Evolutionary conservation across 2,329 filamentous ascomycete species (phyloP).

Genomic region (Apiospora malaysiana): DNA sequence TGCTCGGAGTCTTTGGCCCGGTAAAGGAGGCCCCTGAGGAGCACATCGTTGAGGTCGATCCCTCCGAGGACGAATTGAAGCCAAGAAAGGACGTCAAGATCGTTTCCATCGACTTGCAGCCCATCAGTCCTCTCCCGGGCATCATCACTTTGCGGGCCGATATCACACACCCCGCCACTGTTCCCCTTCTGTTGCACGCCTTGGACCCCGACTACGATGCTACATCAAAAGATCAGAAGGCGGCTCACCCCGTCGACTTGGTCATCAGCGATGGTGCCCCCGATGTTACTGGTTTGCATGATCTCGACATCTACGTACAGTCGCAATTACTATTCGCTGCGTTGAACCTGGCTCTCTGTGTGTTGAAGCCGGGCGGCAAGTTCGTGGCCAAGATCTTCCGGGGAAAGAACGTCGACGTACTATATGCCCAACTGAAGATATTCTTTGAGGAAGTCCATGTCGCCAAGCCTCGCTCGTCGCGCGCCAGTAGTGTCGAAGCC

Average conservation of each 20-base stretch:
- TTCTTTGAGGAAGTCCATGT: conserved; percentile 89
- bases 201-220: conserved; percentile 75
- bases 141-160: conserved; percentile 93
- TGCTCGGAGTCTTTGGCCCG: conserved; percentile 58
- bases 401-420: conserved; percentile 90
- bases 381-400: conserved; percentile 99
- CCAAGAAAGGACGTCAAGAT: conserved; percentile 82
- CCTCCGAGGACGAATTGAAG: conserved; percentile 37
- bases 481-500: conserved; percentile 95
- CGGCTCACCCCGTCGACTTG: conserved; percentile 83
- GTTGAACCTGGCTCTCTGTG: conserved; percentile 89
- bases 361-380: conserved; percentile 89
- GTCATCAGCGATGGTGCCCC: conserved; percentile 95
- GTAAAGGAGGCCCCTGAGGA: conserved; percentile 32
- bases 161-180: conserved; percentile 95
- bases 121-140: conserved; percentile 90
- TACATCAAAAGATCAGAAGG: conserved; percentile 52
- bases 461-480: conserved; percentile 90
- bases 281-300: conserved; percentile 94
- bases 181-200: conserved; percentile 84
- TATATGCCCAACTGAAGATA: conserved; percentile 91
- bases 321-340: conserved; percentile 94
- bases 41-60: conserved; percentile 27
- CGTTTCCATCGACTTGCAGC: conserved; percentile 93
- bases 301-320: conserved; percentile 98